These are phyloP conservation scores for Aspergillus neotritici DNA, from an alignment of 2,329 filamentous ascomycete genomes.

Conservation along the genomic window DNA sequence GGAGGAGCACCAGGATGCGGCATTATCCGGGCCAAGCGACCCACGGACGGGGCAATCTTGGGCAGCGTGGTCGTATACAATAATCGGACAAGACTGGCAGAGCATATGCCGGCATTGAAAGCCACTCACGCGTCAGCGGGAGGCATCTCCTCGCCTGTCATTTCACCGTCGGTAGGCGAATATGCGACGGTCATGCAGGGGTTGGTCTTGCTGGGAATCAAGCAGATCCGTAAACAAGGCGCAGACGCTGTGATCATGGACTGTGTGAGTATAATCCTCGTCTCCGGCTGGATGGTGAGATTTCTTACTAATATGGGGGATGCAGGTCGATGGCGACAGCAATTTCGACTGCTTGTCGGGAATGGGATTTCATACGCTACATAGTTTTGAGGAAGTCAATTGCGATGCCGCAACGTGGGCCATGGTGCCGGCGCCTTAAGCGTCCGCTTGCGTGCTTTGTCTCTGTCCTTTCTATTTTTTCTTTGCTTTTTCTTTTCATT, in stretches of 20 bases:
- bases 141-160: conserved; percentile 74
- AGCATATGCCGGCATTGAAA: conserved; percentile 63
- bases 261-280: conserved; percentile 57
- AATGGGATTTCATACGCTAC: conserved; percentile 74
- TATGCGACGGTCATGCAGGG: conserved; percentile 72
- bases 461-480: conserved; percentile 5
- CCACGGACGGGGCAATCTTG: conserved; percentile 61
- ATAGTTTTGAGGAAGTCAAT: conserved; percentile 77
- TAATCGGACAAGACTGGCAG: conserved; percentile 60
- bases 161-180: conserved; percentile 61
- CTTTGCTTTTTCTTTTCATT: conserved; percentile 4
- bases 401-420: conserved; percentile 60
- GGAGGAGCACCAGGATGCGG: conserved; percentile 67
- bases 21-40: conserved; percentile 74
- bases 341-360: conserved; percentile 66
- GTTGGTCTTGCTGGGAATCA: conserved; percentile 70
- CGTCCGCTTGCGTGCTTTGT: conserved; percentile 4
- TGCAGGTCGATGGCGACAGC: conserved; percentile 64
- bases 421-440: conserved; percentile 42
- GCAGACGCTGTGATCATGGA: conserved; percentile 68
- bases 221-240: conserved; percentile 74
- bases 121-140: conserved; percentile 55
- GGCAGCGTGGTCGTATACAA: conserved; percentile 77
- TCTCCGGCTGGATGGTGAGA: conserved; percentile 1
- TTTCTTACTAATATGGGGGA: conserved; percentile 21